Conservation (phyloP, 1,139 yeast genomes). For the Candida buenavistaensis region DNA sequence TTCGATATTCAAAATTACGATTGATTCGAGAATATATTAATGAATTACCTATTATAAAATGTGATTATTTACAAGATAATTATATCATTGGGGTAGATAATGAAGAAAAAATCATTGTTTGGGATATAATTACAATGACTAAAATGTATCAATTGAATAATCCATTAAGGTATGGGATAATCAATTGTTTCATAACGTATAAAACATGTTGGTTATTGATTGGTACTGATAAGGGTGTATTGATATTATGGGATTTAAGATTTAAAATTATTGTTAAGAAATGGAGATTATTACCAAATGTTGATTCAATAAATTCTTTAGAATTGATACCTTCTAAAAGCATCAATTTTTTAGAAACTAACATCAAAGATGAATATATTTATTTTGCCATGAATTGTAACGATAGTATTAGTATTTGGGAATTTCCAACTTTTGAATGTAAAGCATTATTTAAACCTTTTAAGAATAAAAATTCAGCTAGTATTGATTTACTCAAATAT, state of each 20-base stretch:
- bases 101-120: slow-evolving; percentile 49
- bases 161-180: slow-evolving; percentile 65
- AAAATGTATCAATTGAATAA: slow-evolving; percentile 45
- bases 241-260: slow-evolving; percentile 81
- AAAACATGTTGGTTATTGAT: slow-evolving; percentile 59
- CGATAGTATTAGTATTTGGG: slow-evolving; percentile 73
- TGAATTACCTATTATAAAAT: slow-evolving; percentile 1
- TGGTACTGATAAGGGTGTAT: slow-evolving; percentile 73
- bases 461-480: background rate
- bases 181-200: slow-evolving; percentile 56
- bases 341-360: slow-evolving; percentile 4
- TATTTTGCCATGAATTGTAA: slow-evolving; percentile 23
- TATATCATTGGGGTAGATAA: slow-evolving; percentile 56
- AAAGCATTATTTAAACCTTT: slow-evolving; percentile 46
- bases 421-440: slow-evolving; percentile 65
- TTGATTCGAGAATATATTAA: slow-evolving; percentile 42
- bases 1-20: slow-evolving; percentile 34
- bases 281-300: slow-evolving; percentile 56
- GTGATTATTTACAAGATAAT: slow-evolving; percentile 28
- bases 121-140: slow-evolving; percentile 64
- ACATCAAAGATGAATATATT: slow-evolving; percentile 3
- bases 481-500: slow-evolving; percentile 8
- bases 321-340: slow-evolving; percentile 5
- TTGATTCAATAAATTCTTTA: slow-evolving; percentile 13
- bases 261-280: slow-evolving; percentile 60